These are phyloP conservation scores for Penicillium sp. DNA, from an alignment of 2,329 filamentous ascomycete species.

Conservation along the genomic window DNA sequence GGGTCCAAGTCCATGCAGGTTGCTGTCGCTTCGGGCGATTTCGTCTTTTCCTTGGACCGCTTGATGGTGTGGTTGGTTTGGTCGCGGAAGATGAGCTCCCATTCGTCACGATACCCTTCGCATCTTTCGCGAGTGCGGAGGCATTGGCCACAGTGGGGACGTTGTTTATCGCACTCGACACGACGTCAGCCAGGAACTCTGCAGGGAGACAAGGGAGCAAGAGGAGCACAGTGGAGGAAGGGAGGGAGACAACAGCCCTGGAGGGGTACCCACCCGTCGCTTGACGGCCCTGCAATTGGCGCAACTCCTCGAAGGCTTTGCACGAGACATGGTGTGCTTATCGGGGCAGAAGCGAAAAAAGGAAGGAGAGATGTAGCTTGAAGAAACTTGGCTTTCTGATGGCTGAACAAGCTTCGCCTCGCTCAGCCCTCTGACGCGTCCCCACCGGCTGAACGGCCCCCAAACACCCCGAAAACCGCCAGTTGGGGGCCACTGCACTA, in stretches of 20 bases:
- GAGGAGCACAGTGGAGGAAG: background rate
- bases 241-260: background rate
- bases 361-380: background rate
- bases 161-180: conserved; percentile 29
- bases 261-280: conserved; percentile 24
- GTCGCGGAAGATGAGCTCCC: conserved; percentile 37
- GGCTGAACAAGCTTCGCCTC: background rate
- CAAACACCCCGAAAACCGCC: background rate
- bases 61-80: conserved; percentile 31
- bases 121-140: conserved; percentile 30
- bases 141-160: conserved; percentile 33
- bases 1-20: background rate
- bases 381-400: background rate
- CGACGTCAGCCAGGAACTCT: background rate
- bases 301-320: conserved; percentile 26
- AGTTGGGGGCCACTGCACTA: background rate
- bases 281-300: conserved; percentile 29
- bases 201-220: background rate
- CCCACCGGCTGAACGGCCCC: background rate
- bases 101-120: conserved; percentile 39
- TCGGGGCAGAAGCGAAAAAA: background rate
- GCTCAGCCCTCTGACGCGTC: background rate
- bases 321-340: background rate
- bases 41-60: conserved; percentile 20
- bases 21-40: background rate